Evolutionary conservation across 1,284 basidiomycete species (phyloP).

Genomic region (Apiotrichum brassicae): DNA sequence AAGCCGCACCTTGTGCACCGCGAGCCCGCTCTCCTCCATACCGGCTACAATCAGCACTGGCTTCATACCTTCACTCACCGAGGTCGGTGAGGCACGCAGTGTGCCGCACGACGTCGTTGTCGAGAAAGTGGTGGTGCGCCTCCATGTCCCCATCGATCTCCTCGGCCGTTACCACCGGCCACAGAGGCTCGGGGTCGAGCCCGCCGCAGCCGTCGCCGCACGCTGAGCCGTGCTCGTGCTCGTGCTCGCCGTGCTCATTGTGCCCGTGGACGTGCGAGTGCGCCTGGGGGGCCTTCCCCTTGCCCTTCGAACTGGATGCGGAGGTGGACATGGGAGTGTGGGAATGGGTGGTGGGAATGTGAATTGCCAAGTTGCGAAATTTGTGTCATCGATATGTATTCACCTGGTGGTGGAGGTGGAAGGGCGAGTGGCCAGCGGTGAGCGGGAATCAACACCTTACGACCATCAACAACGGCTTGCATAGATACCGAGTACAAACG

Average conservation of each 20-base stretch:
- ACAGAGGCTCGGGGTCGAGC: neutral
- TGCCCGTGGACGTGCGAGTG: neutral
- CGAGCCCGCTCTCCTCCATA: slow-evolving; percentile 13
- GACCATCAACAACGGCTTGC: too few species aligned
- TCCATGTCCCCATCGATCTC: slow-evolving; percentile 21
- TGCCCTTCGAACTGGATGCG: slow-evolving; percentile 4
- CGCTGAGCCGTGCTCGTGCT: slow-evolving; percentile 1
- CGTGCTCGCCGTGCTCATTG: slow-evolving; percentile 5
- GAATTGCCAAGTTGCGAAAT: too few species aligned
- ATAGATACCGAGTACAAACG: too few species aligned
- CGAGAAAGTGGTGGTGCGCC: slow-evolving; percentile 19
- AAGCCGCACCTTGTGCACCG: slow-evolving; percentile 24
- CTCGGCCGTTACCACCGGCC: slow-evolving; percentile 18
- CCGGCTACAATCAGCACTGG: slow-evolving; percentile 4
- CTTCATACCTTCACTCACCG: slow-evolving; percentile 13
- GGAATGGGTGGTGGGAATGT: too few species aligned
- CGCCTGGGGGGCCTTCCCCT: slow-evolving; percentile 4
- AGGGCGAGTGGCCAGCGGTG: too few species aligned
- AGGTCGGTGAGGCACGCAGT: slow-evolving; percentile 21
- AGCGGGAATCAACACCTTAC: too few species aligned
- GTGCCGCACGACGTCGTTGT: slow-evolving; percentile 12
- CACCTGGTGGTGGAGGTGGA: too few species aligned
- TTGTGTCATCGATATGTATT: too few species aligned
- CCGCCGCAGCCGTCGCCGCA: neutral
- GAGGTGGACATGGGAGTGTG: slow-evolving; percentile 1